Base-by-base conservation (phyloP, 2,329 filamentous ascomycete genomes). In the Camillea tinctor region DNA sequence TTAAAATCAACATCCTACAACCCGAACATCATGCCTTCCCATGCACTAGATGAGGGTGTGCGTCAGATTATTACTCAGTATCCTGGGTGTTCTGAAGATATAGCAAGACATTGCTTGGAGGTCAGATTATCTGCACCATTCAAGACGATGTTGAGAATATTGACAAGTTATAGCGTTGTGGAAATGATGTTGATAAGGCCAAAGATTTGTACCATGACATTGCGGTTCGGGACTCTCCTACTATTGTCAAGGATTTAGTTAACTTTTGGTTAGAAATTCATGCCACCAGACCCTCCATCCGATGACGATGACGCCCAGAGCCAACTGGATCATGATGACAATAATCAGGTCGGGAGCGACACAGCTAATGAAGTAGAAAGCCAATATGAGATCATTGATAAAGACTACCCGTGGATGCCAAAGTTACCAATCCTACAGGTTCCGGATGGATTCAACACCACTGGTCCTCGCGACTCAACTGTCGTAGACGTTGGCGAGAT, bases 111-210 rank as follows among this genome's bases (percentile, higher is more conserved):
- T 17, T 60, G 58, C 49, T 40, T 63, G 6, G 48, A 63, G 30
- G 61, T 63, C 2, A 22, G 58, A 17, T 57, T 24, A 40, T 40
- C 36, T 44, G 20, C 30, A n/a, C 21, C 22, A 19, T 55, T 19
- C 44, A 19, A 4, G 11, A 51, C 20, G 3, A 55, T 5, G 17
- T 55, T 8, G 26, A 40, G 22, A 52, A 23, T 11, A 23, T 50
- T 63, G 22, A 63, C 51, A 50, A 23, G 2, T 20, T 53, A 17
- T 50, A 63, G 58, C 54, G 59, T 13, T 59, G 51, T 40, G 56
- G 40, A 5, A 60, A 63, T 30, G 54, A 63, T 52, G 49, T 63
- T 9, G 49, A 57, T 3, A 49, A 59, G 54, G 58, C 58, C 19
- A 21, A 59, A 8, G n/a, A 54, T 17, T 57, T 22, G 44, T 63